Conservation (phyloP, 2,329 filamentous ascomycete species). For the Alternaria brassicicola region DNA sequence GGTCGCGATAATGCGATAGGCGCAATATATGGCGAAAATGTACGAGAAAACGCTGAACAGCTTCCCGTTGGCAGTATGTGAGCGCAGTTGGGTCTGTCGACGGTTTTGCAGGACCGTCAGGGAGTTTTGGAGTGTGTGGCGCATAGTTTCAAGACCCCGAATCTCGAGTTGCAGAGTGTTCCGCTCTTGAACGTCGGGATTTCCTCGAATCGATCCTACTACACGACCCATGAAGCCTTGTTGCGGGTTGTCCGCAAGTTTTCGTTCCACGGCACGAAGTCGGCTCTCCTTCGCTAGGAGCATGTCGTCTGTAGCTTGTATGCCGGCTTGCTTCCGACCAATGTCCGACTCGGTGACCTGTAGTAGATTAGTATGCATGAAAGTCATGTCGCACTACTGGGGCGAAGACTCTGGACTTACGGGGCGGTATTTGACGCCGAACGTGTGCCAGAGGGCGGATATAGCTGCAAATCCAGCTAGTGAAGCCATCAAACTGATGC, state of each 20-base stretch:
- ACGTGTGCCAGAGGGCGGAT: constrained; percentile 83
- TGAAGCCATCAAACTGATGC: constrained; percentile 83
- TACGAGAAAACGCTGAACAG: constrained; percentile 68
- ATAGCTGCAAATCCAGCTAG: constrained; percentile 91
- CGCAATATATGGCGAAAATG: constrained; percentile 78
- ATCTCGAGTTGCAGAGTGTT: constrained; percentile 73
- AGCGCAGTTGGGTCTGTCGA: constrained; percentile 68
- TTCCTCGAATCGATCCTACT: constrained; percentile 72
- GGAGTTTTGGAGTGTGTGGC: constrained; percentile 69
- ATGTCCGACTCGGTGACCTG: constrained; percentile 74
- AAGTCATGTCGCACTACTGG: not conserved
- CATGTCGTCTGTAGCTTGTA: constrained; percentile 82
- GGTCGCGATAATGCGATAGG: constrained; percentile 81
- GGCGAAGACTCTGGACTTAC: constrained; percentile 41
- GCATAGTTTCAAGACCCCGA: constrained; percentile 79
- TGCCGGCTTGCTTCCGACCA: constrained; percentile 75
- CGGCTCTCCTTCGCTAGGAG: constrained; percentile 75
- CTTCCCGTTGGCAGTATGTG: constrained; percentile 70
- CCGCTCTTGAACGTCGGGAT: constrained; percentile 60
- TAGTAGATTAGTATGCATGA: constrained; percentile 18
- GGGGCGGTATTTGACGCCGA: constrained; percentile 67
- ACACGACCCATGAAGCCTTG: constrained; percentile 74
- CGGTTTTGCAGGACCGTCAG: constrained; percentile 68
- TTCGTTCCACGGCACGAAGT: constrained; percentile 72
- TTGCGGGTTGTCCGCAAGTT: constrained; percentile 56